phyloP scores from a whole-genome alignment of 1,284 basidiomycete species.

The Ustilago bromivora region DNA sequence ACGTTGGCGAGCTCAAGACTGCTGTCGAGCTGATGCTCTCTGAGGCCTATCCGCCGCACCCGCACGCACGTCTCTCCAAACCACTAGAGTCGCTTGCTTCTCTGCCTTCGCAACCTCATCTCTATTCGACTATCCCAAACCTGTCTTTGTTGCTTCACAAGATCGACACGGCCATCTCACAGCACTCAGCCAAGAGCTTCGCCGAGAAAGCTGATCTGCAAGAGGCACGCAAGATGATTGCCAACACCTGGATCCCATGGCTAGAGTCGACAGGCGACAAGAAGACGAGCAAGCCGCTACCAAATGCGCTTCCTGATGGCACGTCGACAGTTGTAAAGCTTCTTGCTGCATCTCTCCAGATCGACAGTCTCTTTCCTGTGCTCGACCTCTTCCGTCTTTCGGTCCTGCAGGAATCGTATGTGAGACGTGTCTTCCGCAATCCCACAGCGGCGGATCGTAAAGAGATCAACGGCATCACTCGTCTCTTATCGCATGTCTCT shows the following conservation, averaged over 20 bases:
- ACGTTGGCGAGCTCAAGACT: conserved; percentile 76
- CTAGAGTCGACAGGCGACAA: conserved; percentile 27
- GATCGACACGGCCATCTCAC: conserved; percentile 76
- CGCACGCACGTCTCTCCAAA: conserved; percentile 76
- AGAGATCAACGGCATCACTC: conserved; percentile 22
- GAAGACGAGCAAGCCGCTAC: conserved; percentile 4
- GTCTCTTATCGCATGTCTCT: conserved; percentile 25
- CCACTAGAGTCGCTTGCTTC: conserved; percentile 76
- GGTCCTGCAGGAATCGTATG: conserved; percentile 75
- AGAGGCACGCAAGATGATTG: conserved; percentile 73
- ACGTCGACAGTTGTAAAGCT: conserved; percentile 11
- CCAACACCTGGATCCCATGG: conserved; percentile 41
- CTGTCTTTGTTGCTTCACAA: conserved; percentile 78
- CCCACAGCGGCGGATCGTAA: conserved; percentile 15
- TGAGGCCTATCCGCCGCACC: conserved; percentile 79
- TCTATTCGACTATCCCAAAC: conserved; percentile 79
- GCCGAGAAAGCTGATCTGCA: conserved; percentile 55
- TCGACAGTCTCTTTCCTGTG: conserved; percentile 80
- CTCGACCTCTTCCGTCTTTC: conserved; percentile 86
- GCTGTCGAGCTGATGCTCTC: conserved; percentile 80
- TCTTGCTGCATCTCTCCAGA: conserved; percentile 71
- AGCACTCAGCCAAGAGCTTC: conserved; percentile 65
- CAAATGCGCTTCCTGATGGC: conserved; percentile 8
- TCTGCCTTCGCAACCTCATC: conserved; percentile 75
- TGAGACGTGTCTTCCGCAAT: conserved; percentile 14